A percentile compares a stretch with the other conserved stretches of the same genome.
These are phyloP conservation scores for Debaryomyces singareniensis DNA, from an alignment of 1,139 yeast species.

Conservation along the genomic window DNA sequence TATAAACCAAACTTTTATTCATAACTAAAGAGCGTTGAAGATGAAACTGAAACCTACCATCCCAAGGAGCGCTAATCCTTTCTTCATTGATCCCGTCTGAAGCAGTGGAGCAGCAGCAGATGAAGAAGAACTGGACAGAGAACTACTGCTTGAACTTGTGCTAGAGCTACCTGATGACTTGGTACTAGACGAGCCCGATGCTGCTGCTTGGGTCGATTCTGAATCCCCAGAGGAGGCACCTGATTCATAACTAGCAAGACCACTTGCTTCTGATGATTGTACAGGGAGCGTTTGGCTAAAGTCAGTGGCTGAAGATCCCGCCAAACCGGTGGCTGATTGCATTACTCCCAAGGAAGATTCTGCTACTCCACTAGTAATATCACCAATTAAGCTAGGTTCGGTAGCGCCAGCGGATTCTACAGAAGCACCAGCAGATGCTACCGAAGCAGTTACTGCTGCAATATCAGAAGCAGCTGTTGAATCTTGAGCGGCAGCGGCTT, in stretches of 20 bases:
- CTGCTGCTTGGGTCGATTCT: constrained; percentile 4
- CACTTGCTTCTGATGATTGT: background rate
- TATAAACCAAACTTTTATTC: too few relatives aligned
- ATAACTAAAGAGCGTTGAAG: constrained; percentile 23
- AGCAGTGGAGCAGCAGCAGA: constrained; percentile 12
- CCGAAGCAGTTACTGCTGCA: constrained; percentile 7
- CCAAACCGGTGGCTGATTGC: background rate
- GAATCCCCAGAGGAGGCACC: constrained; percentile 8
- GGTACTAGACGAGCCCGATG: constrained; percentile 8
- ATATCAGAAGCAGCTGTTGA: constrained; percentile 5
- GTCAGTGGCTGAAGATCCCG: background rate
- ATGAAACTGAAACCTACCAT: constrained; percentile 33
- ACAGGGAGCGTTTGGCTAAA: too few relatives aligned
- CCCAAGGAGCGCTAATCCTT: constrained; percentile 31
- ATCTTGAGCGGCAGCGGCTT: background rate
- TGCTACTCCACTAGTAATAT: constrained; percentile 7
- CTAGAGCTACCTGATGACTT: constrained; percentile 9
- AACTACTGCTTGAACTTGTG: constrained; percentile 4
- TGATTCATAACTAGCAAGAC: constrained; percentile 8
- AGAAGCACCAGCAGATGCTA: constrained; percentile 9
- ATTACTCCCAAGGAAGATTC: constrained; percentile 8
- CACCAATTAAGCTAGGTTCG: constrained; percentile 11
- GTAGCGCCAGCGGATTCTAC: constrained; percentile 10
- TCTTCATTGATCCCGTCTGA: constrained; percentile 33
- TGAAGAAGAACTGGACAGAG: constrained; percentile 1